Evolutionary conservation across 257 asterid species (phyloP), one percentile per base, ranked within the genome.

Genomic region (Thymus mandschuricus): DNA sequence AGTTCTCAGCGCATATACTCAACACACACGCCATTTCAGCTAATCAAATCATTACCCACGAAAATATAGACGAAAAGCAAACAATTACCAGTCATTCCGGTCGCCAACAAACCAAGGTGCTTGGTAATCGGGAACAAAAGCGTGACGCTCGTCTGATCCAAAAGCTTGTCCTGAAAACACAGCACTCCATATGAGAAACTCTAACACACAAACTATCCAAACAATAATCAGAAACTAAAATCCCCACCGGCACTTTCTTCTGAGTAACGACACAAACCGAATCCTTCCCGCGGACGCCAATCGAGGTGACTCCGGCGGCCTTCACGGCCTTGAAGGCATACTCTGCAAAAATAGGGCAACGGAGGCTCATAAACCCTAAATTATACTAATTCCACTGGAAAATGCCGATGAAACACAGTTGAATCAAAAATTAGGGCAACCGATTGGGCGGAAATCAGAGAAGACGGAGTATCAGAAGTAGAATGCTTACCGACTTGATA

Each of bases 231-330:
- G 43, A 7, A 4, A 7, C 34, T 10, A 11, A 59, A 15, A 72
- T 48, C 78, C 92, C 41, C 70, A 90, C 99, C 77, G 99, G 99
- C 64, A 95, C 97, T 92, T 92, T 95, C 96, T 95, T 95, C 91
- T 95, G 99, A 80, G 99, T 92, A 61, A 95, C 99, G 59, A 95
- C 99, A 49, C 99, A 95, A 8, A 95, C 97, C 10, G 99, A 92
- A 40, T 95, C 98, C 73, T 86, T 82, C 1, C 99, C 98, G 0
- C 99, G 97, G 40, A 92, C 99, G 2, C 97, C 98, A 69, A 95
- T 95, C 62, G 99, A 95, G 27, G 99, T 95, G 35, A 90, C 82
- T 59, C 98, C 99, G 40, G 96, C 91, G 21, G 97, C 86, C 83
- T 94, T 94, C 38, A 94, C 97, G 34, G 97, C 97, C 85, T 93